Evolutionary conservation across 768 basidiomycete genomes (phyloP).

Genomic region (Tricholoma sp.): DNA sequence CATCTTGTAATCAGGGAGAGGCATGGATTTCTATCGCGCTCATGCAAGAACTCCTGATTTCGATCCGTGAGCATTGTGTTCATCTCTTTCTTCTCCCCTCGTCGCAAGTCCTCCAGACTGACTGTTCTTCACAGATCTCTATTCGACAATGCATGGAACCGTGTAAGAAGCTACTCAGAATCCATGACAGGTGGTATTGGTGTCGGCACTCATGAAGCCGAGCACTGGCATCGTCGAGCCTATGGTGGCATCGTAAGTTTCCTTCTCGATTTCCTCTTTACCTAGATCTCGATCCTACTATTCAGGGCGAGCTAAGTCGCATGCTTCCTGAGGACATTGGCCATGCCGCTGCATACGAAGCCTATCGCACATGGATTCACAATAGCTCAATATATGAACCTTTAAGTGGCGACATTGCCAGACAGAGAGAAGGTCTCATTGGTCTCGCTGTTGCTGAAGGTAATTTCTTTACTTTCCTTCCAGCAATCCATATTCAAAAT

Average conservation of each 20-base stretch:
- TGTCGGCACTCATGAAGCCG: conserved; percentile 55
- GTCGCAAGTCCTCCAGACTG: conserved; percentile 9
- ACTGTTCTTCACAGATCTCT: conserved; percentile 46
- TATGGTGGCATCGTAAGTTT: conserved; percentile 54
- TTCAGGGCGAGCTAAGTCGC: conserved; percentile 44
- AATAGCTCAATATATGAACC: conserved; percentile 52
- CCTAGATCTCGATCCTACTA: not conserved
- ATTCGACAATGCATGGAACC: conserved; percentile 48
- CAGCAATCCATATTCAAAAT: conserved; percentile 3
- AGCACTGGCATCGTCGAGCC: conserved; percentile 58
- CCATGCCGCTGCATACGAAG: conserved; percentile 75
- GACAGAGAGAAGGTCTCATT: conserved; percentile 61
- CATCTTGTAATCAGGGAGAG: conserved; percentile 44
- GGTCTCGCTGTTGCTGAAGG: conserved; percentile 73
- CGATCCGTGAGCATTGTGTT: conserved; percentile 38
- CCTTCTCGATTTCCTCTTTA: not conserved
- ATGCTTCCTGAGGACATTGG: conserved; percentile 62
- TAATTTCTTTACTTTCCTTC: conserved; percentile 18
- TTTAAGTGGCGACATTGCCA: conserved; percentile 49
- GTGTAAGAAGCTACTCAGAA: conserved; percentile 37
- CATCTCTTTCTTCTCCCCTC: conserved; percentile 3
- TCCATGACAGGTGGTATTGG: conserved; percentile 30
- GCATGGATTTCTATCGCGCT: conserved; percentile 58
- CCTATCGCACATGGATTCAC: conserved; percentile 62
- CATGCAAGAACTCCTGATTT: conserved; percentile 48